These are phyloP conservation scores for Prunus yedoensis DNA, from an alignment of 331 rosid genomes.

Conservation along the genomic window DNA sequence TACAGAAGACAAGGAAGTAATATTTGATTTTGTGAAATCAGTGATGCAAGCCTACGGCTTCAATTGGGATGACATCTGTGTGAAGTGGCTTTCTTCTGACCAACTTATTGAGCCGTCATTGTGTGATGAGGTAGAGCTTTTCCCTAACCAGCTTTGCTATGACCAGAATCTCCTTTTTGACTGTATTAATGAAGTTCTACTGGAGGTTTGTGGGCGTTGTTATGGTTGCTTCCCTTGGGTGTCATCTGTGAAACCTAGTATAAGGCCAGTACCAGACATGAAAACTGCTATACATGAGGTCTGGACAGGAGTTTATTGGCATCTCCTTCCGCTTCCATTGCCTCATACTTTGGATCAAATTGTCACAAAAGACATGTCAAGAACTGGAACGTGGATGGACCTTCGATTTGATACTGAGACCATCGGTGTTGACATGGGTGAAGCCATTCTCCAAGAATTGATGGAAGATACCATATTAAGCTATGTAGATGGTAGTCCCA, in stretches of 20 bases:
- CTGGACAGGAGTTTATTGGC: conserved; percentile 75
- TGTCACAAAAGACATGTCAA: conserved; percentile 73
- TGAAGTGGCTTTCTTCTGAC: conserved; percentile 65
- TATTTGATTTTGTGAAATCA: conserved; percentile 56
- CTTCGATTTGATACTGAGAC: conserved; percentile 55
- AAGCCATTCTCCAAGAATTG: conserved; percentile 66
- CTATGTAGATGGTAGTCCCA: conserved; percentile 31
- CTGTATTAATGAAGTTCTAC: conserved; percentile 65
- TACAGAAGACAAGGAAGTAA: conserved; percentile 49
- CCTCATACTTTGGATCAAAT: conserved; percentile 81
- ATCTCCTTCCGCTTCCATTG: conserved; percentile 62
- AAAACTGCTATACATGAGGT: conserved; percentile 45
- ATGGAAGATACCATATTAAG: conserved; percentile 66
- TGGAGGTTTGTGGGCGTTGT: conserved; percentile 57
- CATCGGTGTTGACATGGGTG: conserved; percentile 59
- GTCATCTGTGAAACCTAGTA: conserved; percentile 45
- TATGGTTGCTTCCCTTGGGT: conserved; percentile 56
- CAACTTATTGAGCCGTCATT: conserved; percentile 66
- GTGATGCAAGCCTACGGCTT: conserved; percentile 65
- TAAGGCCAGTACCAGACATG: conserved; percentile 45
- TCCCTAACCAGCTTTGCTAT: conserved; percentile 53
- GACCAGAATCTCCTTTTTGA: conserved; percentile 68
- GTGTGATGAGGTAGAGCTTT: conserved; percentile 51
- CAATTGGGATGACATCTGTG: conserved; percentile 54
- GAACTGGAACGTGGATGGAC: conserved; percentile 73